Base-by-base conservation (phyloP, 495 filamentous ascomycete genomes). In the Trichoderma virens region DNA sequence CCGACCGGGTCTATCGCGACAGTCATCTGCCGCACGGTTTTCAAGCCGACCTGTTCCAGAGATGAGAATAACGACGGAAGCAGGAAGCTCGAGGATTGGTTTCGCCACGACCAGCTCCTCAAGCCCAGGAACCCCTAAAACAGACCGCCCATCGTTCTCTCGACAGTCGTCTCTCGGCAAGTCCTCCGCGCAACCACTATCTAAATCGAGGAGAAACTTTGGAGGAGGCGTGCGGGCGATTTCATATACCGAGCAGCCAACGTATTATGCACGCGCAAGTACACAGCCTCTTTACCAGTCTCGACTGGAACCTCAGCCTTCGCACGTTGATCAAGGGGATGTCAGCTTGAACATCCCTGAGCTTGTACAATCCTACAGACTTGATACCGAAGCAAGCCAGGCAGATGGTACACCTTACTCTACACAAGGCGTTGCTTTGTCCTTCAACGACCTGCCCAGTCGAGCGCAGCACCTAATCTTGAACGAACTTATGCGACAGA, bases 391-490 rank as follows among this genome's bases (percentile, higher is more conserved):
- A 65, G 2, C 31, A 13, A 25, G n/a, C 13, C 6, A 13, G 11
- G 56, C 67, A 13, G 71, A 74, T 14, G 80, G 82, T 5, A 88
- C 86, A 2, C 83, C 83, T 28, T 89, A 89, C 66, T 80, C 80
- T 2, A 81, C 81, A 18, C 83, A 86, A 28, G 80, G 83, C 0
- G 68, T 89, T 20, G 81, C 90, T 5, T 74, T 92, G n/a, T 87
- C 82, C 27, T 94, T 95, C 79, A 94, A 94, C 69, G 90, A 94
- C 70, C 80, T 95, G 0, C 90, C 91, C 0, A 90, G 86, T 66
- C 85, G 88, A 16, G 90, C 89, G 2, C 91, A 92, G 70, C 90
- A 95, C 75, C 76, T 93, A 32, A 94, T 94, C 60, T 70, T 95
- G 28, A 95, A 96, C 70, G 90, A 95, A 71, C 77, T 94, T 62